Evolutionary conservation across 352 stramenopile genomes (phyloP), one percentile per base, ranked within the genome.

Genomic region (Pythium coloratum): DNA sequence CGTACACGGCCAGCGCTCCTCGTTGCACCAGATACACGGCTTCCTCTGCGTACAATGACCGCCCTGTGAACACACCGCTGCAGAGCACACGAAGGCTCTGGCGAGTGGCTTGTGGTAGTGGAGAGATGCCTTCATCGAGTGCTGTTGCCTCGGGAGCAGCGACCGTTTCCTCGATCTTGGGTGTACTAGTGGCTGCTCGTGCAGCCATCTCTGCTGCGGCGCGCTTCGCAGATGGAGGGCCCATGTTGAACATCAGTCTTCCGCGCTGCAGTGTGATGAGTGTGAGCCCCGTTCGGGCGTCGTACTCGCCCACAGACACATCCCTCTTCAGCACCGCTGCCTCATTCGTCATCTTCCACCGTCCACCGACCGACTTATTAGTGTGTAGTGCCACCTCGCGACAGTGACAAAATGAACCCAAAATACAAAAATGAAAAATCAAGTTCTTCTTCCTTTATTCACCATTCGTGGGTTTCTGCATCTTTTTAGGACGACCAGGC

Each of bases 231-330:
- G 49, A 67, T 46, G 32, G 75, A 77, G 30, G 76, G 3, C 86
- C 86, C 80, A 92, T 90, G 66, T 92, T 85, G 62, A 92, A 92
- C 14, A 92, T 74, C 65, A 90, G 62, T 7, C 85, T 81, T 0
- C 86, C 86, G 18, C 82, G 84, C 67, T 94, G 86, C 20, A 78
- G 72, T 59, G 83, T 92, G 32, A 94, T 72, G 59, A 82, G 70
- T 46, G 83, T 92, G 69, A 92, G 76, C 14, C 82, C 81, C 59
- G 80, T 81, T 32, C 46, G 56, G 1, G 56, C 42, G 55, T 92
- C 81, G 34, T 80, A 91, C 64, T 90, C 82, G 30, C 84, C 84
- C 18, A 89, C 67, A 1, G 83, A 91, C 7, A 81, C 71, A 59
- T 84, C 78, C 68, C 87, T 88, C 38, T 59, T 18, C 6, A 61